phyloP scores from a whole-genome alignment of 2,329 filamentous ascomycete species.

The Colletotrichum sp. region DNA sequence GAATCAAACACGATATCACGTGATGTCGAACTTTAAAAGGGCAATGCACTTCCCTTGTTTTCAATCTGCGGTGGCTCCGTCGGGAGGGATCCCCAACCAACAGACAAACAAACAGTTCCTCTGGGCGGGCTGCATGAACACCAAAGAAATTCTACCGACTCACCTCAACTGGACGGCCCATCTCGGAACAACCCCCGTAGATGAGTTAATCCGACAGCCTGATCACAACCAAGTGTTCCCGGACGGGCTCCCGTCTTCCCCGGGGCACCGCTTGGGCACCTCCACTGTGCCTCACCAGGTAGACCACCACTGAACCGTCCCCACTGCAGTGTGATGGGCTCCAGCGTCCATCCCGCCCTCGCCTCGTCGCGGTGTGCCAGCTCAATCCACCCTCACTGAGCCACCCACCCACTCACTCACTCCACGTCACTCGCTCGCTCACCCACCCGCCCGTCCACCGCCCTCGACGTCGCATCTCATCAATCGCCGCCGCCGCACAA shows the following conservation, averaged over 20 bases:
- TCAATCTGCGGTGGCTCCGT: neutral
- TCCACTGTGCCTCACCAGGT: no score
- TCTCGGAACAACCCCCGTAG: neutral
- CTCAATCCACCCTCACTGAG: neutral
- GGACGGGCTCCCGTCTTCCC: no score
- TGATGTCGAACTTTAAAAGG: neutral
- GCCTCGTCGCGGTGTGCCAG: neutral
- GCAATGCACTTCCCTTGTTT: neutral
- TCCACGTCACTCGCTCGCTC: neutral
- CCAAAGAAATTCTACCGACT: neutral
- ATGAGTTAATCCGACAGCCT: neutral
- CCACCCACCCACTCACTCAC: neutral
- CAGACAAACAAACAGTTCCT: neutral
- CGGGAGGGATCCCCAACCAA: neutral
- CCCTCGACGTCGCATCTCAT: neutral
- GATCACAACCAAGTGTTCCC: neutral
- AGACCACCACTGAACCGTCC: neutral
- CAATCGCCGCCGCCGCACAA: neutral
- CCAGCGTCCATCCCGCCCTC: neutral
- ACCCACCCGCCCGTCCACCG: neutral
- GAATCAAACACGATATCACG: neutral
- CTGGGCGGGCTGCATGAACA: neutral
- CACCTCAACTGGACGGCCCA: no score
- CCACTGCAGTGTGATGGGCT: neutral
- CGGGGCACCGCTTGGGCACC: neutral